Evolutionary conservation across 169 alveolate species (phyloP).

Genomic region (Cryptosporidium tyzzeri): DNA sequence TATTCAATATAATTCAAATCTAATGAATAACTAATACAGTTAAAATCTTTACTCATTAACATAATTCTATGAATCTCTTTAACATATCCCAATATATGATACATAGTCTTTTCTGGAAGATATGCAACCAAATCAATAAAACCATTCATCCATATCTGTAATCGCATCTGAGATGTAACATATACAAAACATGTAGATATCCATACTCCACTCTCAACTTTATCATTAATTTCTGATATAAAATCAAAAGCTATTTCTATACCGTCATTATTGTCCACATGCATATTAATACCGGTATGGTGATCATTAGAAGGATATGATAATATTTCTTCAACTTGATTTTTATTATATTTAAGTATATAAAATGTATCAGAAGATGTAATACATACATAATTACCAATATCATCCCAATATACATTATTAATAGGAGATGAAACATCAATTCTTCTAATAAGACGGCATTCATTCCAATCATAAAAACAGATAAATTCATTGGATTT

Average conservation of each 20-base stretch:
- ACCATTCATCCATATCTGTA: slow-evolving; percentile 84
- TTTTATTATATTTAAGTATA: slow-evolving; percentile 85
- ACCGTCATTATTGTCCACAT: slow-evolving; percentile 84
- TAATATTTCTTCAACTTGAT: slow-evolving; percentile 80
- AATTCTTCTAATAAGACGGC: slow-evolving; percentile 82
- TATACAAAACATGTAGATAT: slow-evolving; percentile 86
- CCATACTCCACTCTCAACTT: slow-evolving; percentile 86
- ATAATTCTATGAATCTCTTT: slow-evolving; percentile 83
- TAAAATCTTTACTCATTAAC: slow-evolving; percentile 82
- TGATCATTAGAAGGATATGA: slow-evolving; percentile 65
- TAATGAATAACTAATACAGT: slow-evolving; percentile 79
- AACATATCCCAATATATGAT: slow-evolving; percentile 85
- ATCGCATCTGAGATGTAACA: slow-evolving; percentile 82
- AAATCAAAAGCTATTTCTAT: slow-evolving; percentile 90
- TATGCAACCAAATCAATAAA: slow-evolving; percentile 84
- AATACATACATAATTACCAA: slow-evolving; percentile 77
- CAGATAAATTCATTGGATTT: slow-evolving; percentile 90
- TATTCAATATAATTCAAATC: slow-evolving; percentile 82
- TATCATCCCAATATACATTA: slow-evolving; percentile 76
- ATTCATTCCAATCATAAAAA: slow-evolving; percentile 95
- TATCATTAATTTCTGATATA: slow-evolving; percentile 84
- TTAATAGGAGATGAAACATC: slow-evolving; percentile 68
- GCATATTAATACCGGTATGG: slow-evolving; percentile 2
- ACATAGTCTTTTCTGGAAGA: slow-evolving; percentile 80
- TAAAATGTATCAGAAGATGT: slow-evolving; percentile 88